Conservation (phyloP, 495 filamentous ascomycete genomes). For the Friedmanniomyces simplex region DNA sequence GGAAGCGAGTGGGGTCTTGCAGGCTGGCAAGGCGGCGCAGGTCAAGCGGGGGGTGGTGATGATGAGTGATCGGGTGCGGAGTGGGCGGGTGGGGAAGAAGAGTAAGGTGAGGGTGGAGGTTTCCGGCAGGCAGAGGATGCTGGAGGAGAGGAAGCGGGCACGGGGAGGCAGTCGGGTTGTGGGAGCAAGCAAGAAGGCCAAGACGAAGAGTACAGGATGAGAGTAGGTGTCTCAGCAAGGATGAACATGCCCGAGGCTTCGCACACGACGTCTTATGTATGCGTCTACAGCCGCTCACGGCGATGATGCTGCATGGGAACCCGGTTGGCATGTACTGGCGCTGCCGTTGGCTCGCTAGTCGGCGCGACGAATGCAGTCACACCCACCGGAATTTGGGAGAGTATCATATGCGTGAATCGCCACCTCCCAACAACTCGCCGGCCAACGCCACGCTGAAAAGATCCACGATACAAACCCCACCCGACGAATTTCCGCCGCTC, state of each 20-base stretch:
- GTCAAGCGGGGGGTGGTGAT: constrained; percentile 7
- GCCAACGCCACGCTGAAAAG: too few relatives aligned
- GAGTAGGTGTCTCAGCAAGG: background rate
- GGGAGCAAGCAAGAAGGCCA: background rate
- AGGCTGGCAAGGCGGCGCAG: constrained; percentile 16
- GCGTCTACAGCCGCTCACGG: too few relatives aligned
- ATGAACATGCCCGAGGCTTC: too few relatives aligned
- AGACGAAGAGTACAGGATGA: constrained; percentile 6
- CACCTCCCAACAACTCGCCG: too few relatives aligned
- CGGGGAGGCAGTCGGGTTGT: background rate
- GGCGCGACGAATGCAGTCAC: too few relatives aligned
- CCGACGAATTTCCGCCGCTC: background rate
- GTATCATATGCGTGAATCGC: too few relatives aligned
- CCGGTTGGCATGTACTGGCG: too few relatives aligned
- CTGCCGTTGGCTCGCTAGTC: too few relatives aligned
- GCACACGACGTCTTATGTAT: too few relatives aligned
- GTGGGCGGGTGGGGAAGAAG: background rate
- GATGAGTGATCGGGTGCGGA: background rate
- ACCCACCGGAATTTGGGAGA: too few relatives aligned
- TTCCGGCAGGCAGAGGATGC: constrained; percentile 10
- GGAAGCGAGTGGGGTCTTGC: constrained; percentile 10
- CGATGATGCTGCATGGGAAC: too few relatives aligned
- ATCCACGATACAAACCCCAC: too few relatives aligned
- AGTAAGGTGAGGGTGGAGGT: background rate
- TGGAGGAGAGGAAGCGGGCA: constrained; percentile 15